Evolutionary conservation across 2,329 filamentous ascomycete genomes (phyloP).

Genomic region (Hysterium pulicare): DNA sequence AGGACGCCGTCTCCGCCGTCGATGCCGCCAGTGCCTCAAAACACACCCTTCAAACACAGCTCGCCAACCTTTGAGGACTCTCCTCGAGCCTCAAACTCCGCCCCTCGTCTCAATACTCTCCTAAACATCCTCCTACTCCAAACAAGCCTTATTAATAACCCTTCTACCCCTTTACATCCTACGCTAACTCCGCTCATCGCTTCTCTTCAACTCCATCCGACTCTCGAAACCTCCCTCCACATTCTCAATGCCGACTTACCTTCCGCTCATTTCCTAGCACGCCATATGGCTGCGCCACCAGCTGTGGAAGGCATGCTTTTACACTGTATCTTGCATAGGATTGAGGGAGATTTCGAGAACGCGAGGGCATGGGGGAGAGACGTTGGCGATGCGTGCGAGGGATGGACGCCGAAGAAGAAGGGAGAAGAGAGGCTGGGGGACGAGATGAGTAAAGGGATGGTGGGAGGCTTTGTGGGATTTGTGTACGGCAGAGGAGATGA

Average conservation of each 20-base stretch:
- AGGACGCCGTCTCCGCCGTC: too few relatives aligned
- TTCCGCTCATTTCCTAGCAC: constrained; percentile 51
- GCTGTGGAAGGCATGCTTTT: constrained; percentile 51
- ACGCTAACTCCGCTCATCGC: too few relatives aligned
- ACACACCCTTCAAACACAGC: too few relatives aligned
- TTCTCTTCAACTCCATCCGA: constrained; percentile 45
- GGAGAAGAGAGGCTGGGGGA: constrained; percentile 7
- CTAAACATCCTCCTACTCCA: too few relatives aligned
- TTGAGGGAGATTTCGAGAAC: constrained; percentile 52
- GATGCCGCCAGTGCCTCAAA: too few relatives aligned
- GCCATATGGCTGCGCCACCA: constrained; percentile 51
- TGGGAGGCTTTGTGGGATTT: constrained; percentile 13
- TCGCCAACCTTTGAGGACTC: too few relatives aligned
- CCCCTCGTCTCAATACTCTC: too few relatives aligned
- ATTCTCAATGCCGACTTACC: constrained; percentile 51
- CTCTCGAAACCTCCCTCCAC: constrained; percentile 50
- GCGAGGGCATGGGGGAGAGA: constrained; percentile 49
- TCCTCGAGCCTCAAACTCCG: too few relatives aligned
- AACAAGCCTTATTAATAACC: too few relatives aligned
- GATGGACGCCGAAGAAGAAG: constrained; percentile 18
- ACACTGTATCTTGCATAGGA: constrained; percentile 49
- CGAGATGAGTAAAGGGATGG: constrained; percentile 9
- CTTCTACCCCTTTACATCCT: too few relatives aligned
- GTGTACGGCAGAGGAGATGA: constrained; percentile 19
- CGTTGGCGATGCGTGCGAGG: constrained; percentile 37